Percentiles rank a stretch among this genome's conserved stretches.
These are phyloP conservation scores for Monilinia fructicola DNA, from an alignment of 2,329 filamentous ascomycete species.

Conservation along the genomic window DNA sequence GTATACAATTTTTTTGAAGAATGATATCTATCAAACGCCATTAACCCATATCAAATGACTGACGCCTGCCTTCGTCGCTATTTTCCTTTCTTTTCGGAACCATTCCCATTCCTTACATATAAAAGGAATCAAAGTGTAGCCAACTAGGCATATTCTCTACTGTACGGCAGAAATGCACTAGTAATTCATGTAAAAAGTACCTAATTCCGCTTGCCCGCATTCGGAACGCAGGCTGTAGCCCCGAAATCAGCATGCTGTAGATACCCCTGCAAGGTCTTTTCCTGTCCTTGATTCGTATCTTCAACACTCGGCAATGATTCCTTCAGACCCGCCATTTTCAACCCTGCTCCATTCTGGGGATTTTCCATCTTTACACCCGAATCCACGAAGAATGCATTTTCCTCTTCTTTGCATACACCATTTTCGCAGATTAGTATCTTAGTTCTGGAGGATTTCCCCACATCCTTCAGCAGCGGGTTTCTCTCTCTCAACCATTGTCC, in stretches of 20 bases:
- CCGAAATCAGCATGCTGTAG: not conserved
- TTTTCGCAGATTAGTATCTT: conserved; percentile 50
- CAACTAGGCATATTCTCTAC: not conserved
- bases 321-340: conserved; percentile 4
- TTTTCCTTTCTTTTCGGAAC: not conserved
- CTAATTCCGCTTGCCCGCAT: not conserved
- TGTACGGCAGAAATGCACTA: not conserved
- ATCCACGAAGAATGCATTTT: conserved; percentile 15
- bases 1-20: not conserved
- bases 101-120: not conserved
- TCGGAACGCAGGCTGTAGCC: no score
- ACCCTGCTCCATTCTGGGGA: not conserved
- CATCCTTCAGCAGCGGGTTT: conserved; percentile 45
- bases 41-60: not conserved
- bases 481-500: conserved; percentile 50
- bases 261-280: not conserved
- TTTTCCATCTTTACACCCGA: conserved; percentile 9
- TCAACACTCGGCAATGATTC: not conserved
- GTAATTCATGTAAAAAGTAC: not conserved
- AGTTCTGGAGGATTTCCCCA: conserved; percentile 42
- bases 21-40: not conserved
- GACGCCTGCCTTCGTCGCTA: not conserved
- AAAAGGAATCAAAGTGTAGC: not conserved
- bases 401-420: conserved; percentile 46
- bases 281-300: not conserved